These are phyloP conservation scores for Candida anglica DNA, from an alignment of 805 yeast species.

Conservation along the genomic window DNA sequence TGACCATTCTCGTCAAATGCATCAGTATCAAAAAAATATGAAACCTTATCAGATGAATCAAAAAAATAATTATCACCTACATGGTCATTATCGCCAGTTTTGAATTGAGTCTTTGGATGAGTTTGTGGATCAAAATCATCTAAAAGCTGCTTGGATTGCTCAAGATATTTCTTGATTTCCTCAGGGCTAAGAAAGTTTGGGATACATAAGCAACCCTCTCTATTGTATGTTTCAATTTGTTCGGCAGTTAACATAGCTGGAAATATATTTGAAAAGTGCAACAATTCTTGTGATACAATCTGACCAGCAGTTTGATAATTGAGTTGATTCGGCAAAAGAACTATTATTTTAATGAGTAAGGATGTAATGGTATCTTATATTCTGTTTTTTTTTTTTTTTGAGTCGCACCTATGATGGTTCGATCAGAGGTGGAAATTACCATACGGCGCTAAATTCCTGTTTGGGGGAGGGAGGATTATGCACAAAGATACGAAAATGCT, in stretches of 20 bases:
- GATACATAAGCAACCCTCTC: slow-evolving; percentile 60
- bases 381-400: background rate
- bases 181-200: slow-evolving; percentile 47
- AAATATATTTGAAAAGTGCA: too few species aligned
- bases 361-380: background rate
- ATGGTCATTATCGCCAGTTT: slow-evolving; percentile 56
- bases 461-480: too few species aligned
- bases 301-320: too few species aligned
- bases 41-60: slow-evolving; percentile 63
- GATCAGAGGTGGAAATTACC: too few species aligned
- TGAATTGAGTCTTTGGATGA: slow-evolving; percentile 71
- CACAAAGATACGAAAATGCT: too few species aligned
- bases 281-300: too few species aligned
- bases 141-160: slow-evolving; percentile 43
- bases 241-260: slow-evolving; percentile 39
- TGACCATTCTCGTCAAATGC: slow-evolving; percentile 57
- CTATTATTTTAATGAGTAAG: background rate
- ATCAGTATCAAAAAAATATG: slow-evolving; percentile 67
- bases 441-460: too few species aligned
- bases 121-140: slow-evolving; percentile 44
- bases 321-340: too few species aligned
- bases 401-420: too few species aligned
- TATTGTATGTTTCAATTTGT: slow-evolving; percentile 47
- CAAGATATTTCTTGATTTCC: slow-evolving; percentile 37
- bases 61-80: slow-evolving; percentile 73